Evolutionary conservation across 768 basidiomycete species (phyloP), one percentile per base, ranked within the genome.

Genomic region (Trametes cubensis): DNA sequence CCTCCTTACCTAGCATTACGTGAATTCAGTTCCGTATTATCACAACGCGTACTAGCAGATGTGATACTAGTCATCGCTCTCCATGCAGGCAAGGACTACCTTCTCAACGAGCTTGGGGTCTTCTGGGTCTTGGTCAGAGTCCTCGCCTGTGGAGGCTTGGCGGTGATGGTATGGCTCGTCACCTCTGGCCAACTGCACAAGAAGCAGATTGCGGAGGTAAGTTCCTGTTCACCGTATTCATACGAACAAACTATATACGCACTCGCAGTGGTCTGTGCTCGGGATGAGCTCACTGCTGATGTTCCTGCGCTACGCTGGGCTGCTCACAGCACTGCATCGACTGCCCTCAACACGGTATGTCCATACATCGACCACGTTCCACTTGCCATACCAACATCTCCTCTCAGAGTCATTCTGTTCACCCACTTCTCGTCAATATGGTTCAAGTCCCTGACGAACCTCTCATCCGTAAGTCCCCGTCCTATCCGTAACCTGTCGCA

Each of bases 101-200:
- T 92, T 7, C 74, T 92, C 49, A 78, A 83, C 18, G 86, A 90
- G 71, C 82, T 87, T 21, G 86, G 87, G 7, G 82, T 88, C 10
- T 87, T 91, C 69, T 92, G 90, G 91, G 78, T 90, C 15, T 78
- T 88, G 38, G 86, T 92, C 77, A 78, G 89, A 63, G 80, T 90
- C 51, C 77, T 92, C 55, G 88, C 87, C 3, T 84, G 85, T 66
- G 88, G 85, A n/a, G 87, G 83, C n/a, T 67, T 90, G 55, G 85
- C 83, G 20, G 80, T 84, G 45, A 66, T 89, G 47, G 73, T 83
- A 20, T 86, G 88, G 86, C 85, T 86, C 63, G 79, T 75, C 1
- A 62, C 77, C 50, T 85, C 83, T 0, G 83, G 83, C 4, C 80
- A 85, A 68, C 70, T 84, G 62, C 75, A 77, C 51, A 85, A 80